These are phyloP conservation scores for Crithidia thermophila DNA, from an alignment of 208 protist species.

Conservation along the genomic window DNA sequence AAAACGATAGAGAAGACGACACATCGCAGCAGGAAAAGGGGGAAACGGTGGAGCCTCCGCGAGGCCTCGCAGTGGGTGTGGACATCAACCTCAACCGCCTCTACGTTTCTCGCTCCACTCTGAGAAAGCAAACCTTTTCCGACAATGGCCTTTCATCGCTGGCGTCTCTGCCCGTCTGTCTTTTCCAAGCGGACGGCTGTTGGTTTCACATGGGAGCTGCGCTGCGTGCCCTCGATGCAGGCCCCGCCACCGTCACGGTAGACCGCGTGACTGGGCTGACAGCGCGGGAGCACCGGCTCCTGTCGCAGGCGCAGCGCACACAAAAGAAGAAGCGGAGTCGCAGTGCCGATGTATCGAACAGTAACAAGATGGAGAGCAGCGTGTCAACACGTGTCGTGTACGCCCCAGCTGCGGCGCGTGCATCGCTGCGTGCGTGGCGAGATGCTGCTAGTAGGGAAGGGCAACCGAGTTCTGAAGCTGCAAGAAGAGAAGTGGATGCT, in stretches of 20 bases:
- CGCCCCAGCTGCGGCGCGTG: slow-evolving; percentile 14
- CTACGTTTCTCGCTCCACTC: slow-evolving; percentile 48
- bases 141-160: background rate
- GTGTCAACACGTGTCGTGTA: slow-evolving; percentile 20
- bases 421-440: background rate
- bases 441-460: too few relatives aligned
- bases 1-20: too few relatives aligned
- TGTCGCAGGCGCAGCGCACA: slow-evolving; percentile 18
- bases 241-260: background rate
- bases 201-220: slow-evolving; percentile 23
- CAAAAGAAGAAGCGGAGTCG: too few relatives aligned
- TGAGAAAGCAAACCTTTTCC: slow-evolving; percentile 38
- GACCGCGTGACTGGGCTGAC: slow-evolving; percentile 33
- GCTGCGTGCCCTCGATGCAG: slow-evolving; percentile 27
- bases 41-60: too few relatives aligned
- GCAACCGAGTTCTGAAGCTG: too few relatives aligned
- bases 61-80: slow-evolving; percentile 67
- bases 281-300: slow-evolving; percentile 21
- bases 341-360: background rate
- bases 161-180: slow-evolving; percentile 26
- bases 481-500: background rate
- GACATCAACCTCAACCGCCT: slow-evolving; percentile 71
- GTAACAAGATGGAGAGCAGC: background rate
- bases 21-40: background rate
- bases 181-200: slow-evolving; percentile 65